These are phyloP conservation scores for Drechslerella dactyloides DNA, from an alignment of 2,329 filamentous ascomycete species.

Conservation along the genomic window DNA sequence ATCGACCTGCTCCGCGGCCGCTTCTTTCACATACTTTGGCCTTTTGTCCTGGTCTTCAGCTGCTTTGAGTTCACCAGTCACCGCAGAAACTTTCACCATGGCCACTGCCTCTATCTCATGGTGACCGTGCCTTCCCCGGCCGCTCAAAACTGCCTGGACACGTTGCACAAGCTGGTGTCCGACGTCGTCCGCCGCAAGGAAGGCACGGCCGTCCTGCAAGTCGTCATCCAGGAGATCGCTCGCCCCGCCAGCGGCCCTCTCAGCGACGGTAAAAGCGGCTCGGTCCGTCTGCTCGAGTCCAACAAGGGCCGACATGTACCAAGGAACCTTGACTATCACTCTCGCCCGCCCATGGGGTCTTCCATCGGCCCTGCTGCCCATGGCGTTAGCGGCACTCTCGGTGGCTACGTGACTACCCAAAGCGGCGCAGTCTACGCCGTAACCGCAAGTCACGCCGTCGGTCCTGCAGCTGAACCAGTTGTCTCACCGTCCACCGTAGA, in stretches of 20 bases:
- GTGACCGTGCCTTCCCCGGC: slow-evolving; percentile 23
- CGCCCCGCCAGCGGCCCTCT: background rate
- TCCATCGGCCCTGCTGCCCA: slow-evolving; percentile 22
- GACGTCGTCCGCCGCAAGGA: slow-evolving; percentile 14
- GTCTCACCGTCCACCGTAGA: slow-evolving; percentile 38
- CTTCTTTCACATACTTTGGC: slow-evolving; percentile 22
- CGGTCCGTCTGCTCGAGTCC: slow-evolving; percentile 28
- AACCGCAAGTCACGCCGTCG: slow-evolving; percentile 33
- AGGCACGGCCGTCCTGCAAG: slow-evolving; percentile 13
- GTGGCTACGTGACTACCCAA: slow-evolving; percentile 39
- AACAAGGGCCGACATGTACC: slow-evolving; percentile 23
- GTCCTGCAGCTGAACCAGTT: slow-evolving; percentile 15
- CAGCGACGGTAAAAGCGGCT: slow-evolving; percentile 1
- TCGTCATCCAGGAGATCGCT: slow-evolving; percentile 38
- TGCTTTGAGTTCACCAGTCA: slow-evolving; percentile 49
- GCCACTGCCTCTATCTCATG: slow-evolving; percentile 47
- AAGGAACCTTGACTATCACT: slow-evolving; percentile 30
- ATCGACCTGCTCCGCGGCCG: slow-evolving; percentile 14
- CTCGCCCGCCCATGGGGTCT: slow-evolving; percentile 32
- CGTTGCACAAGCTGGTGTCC: slow-evolving; percentile 7
- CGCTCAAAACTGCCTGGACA: slow-evolving; percentile 2
- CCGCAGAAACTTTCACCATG: slow-evolving; percentile 40
- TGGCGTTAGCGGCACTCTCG: slow-evolving; percentile 32
- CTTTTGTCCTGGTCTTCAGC: slow-evolving; percentile 39
- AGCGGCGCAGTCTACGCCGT: slow-evolving; percentile 31